Evolutionary conservation across 2,329 filamentous ascomycete species (phyloP), one percentile per base, ranked within the genome.

Genomic region (Trichoderma sp.): DNA sequence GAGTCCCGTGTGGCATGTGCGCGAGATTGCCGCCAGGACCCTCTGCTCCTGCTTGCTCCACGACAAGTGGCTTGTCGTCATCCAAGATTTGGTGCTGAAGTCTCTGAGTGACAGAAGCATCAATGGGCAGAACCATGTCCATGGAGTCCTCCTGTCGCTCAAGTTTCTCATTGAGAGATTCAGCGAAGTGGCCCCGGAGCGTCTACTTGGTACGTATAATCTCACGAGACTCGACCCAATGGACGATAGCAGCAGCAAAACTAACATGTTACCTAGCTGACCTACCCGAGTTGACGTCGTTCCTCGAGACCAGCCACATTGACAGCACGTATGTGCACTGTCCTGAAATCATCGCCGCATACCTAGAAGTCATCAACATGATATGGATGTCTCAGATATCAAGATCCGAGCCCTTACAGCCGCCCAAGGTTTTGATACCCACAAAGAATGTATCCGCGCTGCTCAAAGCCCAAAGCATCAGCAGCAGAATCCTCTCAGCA

Each of bases 21-120:
- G 92, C 57, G 91, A 94, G 71, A 92, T 93, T 74, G 90, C 91
- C 0, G 90, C 91, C 0, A 83, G 90, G 17, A 91, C 91, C 0
- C 79, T 91, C 14, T 88, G 86, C 71, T 87, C 86, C 0, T 86
- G 89, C 67, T 76, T 88, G 24, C 74, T 88, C 2, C 79, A 81
- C 19, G 75, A 80, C 3, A 75, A 79, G 26, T 87, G 85, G 83
- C 72, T 83, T 0, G 70, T 70, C 10, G 73, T 74, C 1, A 72
- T 86, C 5, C 73, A 72, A 28, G 66, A 68, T 15, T 72, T 83
- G 2, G 73, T 83, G 10, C 68, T 67, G 4, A 69, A 73, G 2
- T 74, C 74, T 6, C 65, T 75, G 9, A 61, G 66, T 1, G 68
- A 69, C 1, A 64, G 57, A 7, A 71, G 74, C 1, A 68, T 67